Evolutionary conservation across 108 stramenopile genomes (phyloP), one percentile per base, ranked within the genome.

Genomic region (Pseudonitzschia multiseries): DNA sequence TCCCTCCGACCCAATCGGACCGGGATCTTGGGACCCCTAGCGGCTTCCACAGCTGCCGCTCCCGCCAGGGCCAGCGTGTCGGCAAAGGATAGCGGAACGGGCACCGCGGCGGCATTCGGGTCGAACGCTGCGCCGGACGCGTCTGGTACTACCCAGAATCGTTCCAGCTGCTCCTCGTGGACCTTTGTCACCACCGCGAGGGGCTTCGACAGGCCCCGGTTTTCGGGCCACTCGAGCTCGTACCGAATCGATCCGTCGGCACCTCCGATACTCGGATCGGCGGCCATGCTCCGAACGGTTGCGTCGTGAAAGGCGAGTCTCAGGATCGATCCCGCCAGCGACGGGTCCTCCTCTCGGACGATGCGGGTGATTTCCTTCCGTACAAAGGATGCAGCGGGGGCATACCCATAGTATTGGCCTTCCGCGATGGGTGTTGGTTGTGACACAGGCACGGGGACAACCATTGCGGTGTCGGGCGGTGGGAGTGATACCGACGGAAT

Each of bases 281-380:
- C 5, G 67, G 13, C 51, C 29, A 51, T 48, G 41, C 64, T 85
- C 79, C 52, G 60, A 68, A 18, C 84, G 15, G 85, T 72, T 14
- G 81, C 87, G 70, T 86, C 85, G 64, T 89, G 85, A 83, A 89
- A 89, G 52, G 87, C 85, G 15, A 89, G 63, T 18, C 85, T 68
- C 4, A 89, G 31, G 27, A 86, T 22, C 4, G 83, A 67, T 1
- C 83, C 87, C 22, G 83, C 80, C 46, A 88, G 27, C 1, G 57
- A 46, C 24, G 75, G 68, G 61, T 76, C 17, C 33, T 62, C 27
- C 21, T 71, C 24, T 53, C 54, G 13, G 1, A 62, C 36, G n/a
- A 22, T 62, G 61, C 61, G 32, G 18, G 61, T 33, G 36, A 62
- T 62, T 40, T 62, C 61, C 36, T 18, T 4, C 31, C 61, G 61